These are phyloP conservation scores for Fusarium tricinctum DNA, from an alignment of 2,329 filamentous ascomycete genomes.

Conservation along the genomic window DNA sequence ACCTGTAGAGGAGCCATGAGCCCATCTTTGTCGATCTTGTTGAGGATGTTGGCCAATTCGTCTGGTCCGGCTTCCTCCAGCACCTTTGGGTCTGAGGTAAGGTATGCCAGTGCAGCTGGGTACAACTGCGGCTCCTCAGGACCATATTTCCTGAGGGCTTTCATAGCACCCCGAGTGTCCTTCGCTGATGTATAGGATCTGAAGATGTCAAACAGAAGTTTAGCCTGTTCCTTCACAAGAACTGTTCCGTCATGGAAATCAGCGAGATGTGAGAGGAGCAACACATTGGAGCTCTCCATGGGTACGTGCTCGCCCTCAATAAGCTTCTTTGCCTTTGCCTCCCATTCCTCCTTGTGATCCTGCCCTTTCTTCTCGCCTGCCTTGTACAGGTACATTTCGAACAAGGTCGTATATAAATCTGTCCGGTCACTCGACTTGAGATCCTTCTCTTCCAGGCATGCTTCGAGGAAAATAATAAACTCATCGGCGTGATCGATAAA, in stretches of 20 bases:
- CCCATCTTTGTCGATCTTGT: conserved; percentile 89
- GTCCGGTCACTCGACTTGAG: conserved; percentile 81
- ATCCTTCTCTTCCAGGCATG: conserved; percentile 79
- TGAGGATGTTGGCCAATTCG: conserved; percentile 83
- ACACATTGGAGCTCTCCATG: conserved; percentile 94
- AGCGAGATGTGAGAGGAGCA: conserved; percentile 91
- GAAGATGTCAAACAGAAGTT: conserved; percentile 94
- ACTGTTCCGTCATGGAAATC: conserved; percentile 92
- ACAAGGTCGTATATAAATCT: conserved; percentile 93
- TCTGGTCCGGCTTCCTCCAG: conserved; percentile 86
- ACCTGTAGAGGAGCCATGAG: conserved; percentile 97
- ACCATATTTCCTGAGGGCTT: conserved; percentile 91
- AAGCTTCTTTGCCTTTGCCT: conserved; percentile 88
- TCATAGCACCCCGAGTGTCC: conserved; percentile 91
- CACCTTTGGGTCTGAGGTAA: conserved; percentile 85
- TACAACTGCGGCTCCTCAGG: conserved; percentile 92
- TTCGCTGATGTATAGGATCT: conserved; percentile 93
- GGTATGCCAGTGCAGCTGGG: conserved; percentile 90
- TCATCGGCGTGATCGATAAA: conserved; percentile 95
- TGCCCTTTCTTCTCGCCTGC: conserved; percentile 80
- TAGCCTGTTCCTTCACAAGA: conserved; percentile 93
- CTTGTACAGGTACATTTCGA: conserved; percentile 98
- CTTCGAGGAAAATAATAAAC: conserved; percentile 93
- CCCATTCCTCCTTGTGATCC: conserved; percentile 81
- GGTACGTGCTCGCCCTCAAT: conserved; percentile 85